Conservation (phyloP, 768 basidiomycete species). For the Leccinum barrowsii region DNA sequence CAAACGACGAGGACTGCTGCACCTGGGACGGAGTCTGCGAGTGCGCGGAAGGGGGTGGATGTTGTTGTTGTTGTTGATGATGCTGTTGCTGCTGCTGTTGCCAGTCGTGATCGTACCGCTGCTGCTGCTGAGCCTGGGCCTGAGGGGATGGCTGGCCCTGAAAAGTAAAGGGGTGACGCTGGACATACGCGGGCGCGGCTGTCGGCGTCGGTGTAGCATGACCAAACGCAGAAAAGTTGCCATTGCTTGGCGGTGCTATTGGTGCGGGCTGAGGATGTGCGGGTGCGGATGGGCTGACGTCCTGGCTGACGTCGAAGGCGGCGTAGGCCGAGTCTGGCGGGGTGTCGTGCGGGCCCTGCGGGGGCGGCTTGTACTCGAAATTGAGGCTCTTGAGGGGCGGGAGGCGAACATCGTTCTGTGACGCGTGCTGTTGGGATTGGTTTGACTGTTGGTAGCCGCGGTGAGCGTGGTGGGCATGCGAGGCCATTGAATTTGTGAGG, state of each 20-base stretch:
- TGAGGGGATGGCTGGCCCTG: constrained; percentile 17
- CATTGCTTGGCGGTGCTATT: constrained; percentile 10
- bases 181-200: constrained; percentile 16
- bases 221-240: constrained; percentile 16
- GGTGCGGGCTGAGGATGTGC: neutral
- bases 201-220: constrained; percentile 25
- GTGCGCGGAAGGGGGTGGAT: neutral
- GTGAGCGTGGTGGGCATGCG: constrained; percentile 38
- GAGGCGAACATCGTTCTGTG: constrained; percentile 49
- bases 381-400: constrained; percentile 75
- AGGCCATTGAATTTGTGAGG: constrained; percentile 37
- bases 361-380: constrained; percentile 43
- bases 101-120: constrained; percentile 19
- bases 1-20: constrained; percentile 16
- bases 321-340: constrained; percentile 9
- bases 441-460: constrained; percentile 23
- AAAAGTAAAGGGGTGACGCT: constrained; percentile 21
- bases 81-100: constrained; percentile 19
- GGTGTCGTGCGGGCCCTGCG: constrained; percentile 8
- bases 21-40: constrained; percentile 18
- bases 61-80: neutral
- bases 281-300: constrained; percentile 3
- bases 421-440: constrained; percentile 34
- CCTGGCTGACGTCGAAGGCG: constrained; percentile 23
- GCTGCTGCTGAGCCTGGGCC: constrained; percentile 9